These are phyloP conservation scores for Solanum dulcamara DNA, from an alignment of 257 asterid genomes.

Conservation along the genomic window DNA sequence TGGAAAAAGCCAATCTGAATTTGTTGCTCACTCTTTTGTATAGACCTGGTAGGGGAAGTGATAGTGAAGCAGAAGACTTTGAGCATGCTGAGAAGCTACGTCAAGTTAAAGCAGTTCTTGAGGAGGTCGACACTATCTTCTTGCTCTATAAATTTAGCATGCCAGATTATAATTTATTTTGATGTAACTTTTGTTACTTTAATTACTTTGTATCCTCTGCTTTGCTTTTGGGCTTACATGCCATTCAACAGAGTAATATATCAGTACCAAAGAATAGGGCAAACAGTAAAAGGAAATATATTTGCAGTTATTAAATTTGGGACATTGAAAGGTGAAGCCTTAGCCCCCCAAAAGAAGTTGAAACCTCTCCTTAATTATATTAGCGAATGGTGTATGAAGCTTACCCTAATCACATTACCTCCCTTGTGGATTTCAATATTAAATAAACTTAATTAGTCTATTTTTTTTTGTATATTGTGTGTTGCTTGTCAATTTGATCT, in stretches of 20 bases:
- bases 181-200: neutral
- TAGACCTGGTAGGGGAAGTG: slow-evolving; percentile 91
- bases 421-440: neutral
- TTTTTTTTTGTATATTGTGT: neutral
- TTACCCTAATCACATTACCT: neutral
- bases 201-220: neutral
- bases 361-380: neutral
- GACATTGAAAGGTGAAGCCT: neutral
- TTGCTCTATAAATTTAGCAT: neutral
- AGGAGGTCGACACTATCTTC: slow-evolving; percentile 53
- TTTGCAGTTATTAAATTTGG: neutral
- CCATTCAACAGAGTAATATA: neutral
- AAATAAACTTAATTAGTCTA: neutral
- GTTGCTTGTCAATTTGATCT: neutral
- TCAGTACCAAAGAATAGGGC: neutral
- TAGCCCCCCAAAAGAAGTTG: neutral
- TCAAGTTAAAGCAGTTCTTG: slow-evolving; percentile 99
- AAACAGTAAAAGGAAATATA: neutral
- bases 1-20: neutral
- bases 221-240: neutral
- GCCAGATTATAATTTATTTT: neutral
- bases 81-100: slow-evolving; percentile 99
- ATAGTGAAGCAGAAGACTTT: slow-evolving; percentile 86
- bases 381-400: neutral
- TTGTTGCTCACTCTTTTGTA: slow-evolving; percentile 14